These are phyloP conservation scores for Eutrema salsugineum DNA, from an alignment of 441 rosid species.

Conservation along the genomic window DNA sequence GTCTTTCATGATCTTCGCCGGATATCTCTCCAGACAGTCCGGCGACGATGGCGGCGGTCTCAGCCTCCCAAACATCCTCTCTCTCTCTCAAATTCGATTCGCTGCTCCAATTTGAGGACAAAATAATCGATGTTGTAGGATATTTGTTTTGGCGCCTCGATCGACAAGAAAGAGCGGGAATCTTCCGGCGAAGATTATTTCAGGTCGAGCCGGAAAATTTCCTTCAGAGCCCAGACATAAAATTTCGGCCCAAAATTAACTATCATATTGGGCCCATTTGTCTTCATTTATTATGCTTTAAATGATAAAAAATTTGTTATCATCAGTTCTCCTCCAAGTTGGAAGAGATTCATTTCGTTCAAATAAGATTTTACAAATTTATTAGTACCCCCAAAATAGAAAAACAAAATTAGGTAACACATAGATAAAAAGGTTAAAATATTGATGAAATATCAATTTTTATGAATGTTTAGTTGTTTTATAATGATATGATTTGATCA, in stretches of 20 bases:
- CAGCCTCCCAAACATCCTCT: constrained; percentile 63
- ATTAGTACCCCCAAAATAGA: too few species aligned
- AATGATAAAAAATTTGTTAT: too few species aligned
- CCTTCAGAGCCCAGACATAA: background rate
- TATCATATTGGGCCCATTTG: background rate
- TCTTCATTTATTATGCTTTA: background rate
- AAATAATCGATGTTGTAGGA: background rate
- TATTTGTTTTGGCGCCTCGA: constrained; percentile 17
- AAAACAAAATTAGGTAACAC: too few species aligned
- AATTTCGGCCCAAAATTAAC: background rate
- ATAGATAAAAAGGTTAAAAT: too few species aligned
- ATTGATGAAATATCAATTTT: too few species aligned
- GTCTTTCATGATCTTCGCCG: constrained; percentile 72
- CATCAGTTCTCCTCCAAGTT: too few species aligned
- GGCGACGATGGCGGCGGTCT: constrained; percentile 63
- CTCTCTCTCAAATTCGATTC: background rate
- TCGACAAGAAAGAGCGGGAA: constrained; percentile 19
- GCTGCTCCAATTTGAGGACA: too few species aligned
- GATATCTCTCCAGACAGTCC: constrained; percentile 51
- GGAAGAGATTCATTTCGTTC: too few species aligned
- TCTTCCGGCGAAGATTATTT: background rate
- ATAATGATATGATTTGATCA: too few species aligned
- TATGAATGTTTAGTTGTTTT: too few species aligned
- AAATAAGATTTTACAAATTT: too few species aligned
- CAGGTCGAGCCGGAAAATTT: background rate